A percentile compares a stretch with the other conserved stretches of the same genome.
phyloP scores from a whole-genome alignment of 75 land plant genomes.

The Cunninghamia lanceolata region DNA sequence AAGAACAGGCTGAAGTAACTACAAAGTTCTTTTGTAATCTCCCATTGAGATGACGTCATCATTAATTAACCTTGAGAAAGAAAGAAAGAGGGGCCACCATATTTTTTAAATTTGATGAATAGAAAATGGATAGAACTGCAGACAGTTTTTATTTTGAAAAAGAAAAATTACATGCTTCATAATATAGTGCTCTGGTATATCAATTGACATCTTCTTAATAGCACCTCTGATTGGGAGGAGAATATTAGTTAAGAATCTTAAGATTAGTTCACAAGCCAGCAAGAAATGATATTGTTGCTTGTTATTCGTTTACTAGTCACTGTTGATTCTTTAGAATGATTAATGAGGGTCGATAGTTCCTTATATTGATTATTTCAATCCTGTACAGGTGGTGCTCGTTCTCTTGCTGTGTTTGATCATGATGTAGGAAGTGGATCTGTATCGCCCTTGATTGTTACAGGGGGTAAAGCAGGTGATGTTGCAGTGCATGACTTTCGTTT shows the following conservation, averaged over 20 bases:
- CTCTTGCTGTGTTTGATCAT: conserved; percentile 74
- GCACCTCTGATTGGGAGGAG: not conserved
- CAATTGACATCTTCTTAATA: not conserved
- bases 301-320: not conserved
- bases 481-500: conserved; percentile 93
- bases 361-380: not conserved
- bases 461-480: conserved; percentile 92
- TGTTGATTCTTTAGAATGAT: not conserved
- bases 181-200: not conserved
- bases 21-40: not conserved
- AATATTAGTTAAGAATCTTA: not conserved
- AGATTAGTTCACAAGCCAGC: not conserved
- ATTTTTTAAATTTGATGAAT: not conserved
- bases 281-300: not conserved
- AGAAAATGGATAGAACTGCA: not conserved
- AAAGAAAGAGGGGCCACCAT: not conserved
- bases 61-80: not conserved
- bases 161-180: not conserved
- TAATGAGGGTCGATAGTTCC: not conserved
- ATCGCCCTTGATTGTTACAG: conserved; percentile 92
- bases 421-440: conserved; percentile 78
- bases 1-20: not conserved
- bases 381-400: conserved; percentile 84
- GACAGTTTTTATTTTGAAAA: not conserved
- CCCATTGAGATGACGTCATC: not conserved